A percentile compares a stretch with the other conserved stretches of the same genome.
phyloP scores from a whole-genome alignment of 2,329 filamentous ascomycete genomes.

The Pseudogymnoascus sp. region DNA sequence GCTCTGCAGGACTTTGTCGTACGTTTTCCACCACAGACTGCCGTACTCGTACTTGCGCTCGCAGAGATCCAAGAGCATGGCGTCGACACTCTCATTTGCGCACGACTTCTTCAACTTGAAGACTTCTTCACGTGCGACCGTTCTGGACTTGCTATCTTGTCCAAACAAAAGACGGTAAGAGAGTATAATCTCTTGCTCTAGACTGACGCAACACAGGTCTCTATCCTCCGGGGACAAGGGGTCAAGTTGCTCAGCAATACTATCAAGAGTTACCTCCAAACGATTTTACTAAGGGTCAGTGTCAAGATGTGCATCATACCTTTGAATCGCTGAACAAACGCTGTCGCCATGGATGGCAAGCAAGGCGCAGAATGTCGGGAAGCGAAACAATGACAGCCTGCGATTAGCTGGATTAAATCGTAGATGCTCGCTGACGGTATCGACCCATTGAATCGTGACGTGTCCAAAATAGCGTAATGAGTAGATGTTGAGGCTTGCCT shows the following conservation, averaged over 20 bases:
- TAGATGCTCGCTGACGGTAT: neutral
- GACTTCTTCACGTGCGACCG: neutral
- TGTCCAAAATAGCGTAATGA: neutral
- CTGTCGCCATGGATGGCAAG: neutral
- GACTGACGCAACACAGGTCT: neutral
- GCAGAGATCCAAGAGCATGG: neutral
- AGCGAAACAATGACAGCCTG: neutral
- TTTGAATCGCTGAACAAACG: neutral
- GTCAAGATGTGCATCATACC: neutral
- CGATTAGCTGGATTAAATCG: neutral
- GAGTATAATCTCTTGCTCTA: conserved; percentile 16
- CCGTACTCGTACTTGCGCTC: neutral
- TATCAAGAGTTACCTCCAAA: neutral
- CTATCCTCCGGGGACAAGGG: neutral
- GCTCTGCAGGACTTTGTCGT: neutral
- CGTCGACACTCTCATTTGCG: neutral
- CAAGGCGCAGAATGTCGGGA: neutral
- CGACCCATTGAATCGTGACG: neutral
- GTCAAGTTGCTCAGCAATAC: neutral
- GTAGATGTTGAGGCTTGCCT: neutral
- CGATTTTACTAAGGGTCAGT: neutral
- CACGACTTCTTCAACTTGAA: neutral
- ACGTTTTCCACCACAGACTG: neutral
- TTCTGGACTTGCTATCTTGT: conserved; percentile 14
- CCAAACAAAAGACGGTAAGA: conserved; percentile 21